These are phyloP conservation scores for Globisporangium canariense DNA, from an alignment of 352 stramenopile genomes.

Conservation along the genomic window DNA sequence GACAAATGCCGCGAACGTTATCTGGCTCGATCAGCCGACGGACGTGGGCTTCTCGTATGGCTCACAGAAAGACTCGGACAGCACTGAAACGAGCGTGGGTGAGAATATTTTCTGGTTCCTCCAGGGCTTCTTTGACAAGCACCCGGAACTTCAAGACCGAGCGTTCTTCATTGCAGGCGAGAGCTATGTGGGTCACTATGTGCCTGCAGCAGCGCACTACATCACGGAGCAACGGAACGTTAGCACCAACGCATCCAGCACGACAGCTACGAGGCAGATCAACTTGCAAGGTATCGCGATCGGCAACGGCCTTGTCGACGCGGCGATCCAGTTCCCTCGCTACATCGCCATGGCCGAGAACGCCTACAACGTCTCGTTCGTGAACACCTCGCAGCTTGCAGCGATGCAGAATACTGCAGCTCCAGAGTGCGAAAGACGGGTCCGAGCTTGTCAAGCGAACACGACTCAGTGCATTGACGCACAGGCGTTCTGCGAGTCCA, in stretches of 20 bases:
- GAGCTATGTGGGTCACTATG: constrained; percentile 58
- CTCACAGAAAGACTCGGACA: constrained; percentile 12
- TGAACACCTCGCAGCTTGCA: background rate
- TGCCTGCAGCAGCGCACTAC: constrained; percentile 37
- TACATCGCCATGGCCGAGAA: background rate
- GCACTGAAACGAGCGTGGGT: constrained; percentile 29
- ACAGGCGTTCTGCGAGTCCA: background rate
- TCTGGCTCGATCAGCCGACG: too few species aligned
- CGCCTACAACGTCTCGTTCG: background rate
- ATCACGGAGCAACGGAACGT: constrained; percentile 27
- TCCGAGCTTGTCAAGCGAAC: background rate
- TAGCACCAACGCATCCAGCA: background rate
- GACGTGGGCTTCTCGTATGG: constrained; percentile 27
- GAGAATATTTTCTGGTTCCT: constrained; percentile 62
- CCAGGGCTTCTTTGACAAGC: constrained; percentile 45
- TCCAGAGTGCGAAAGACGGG: background rate
- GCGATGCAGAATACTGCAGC: background rate
- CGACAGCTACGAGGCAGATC: background rate
- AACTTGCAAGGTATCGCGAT: background rate
- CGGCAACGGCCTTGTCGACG: background rate
- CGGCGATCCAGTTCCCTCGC: background rate
- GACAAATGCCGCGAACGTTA: constrained; percentile 43
- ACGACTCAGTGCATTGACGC: background rate
- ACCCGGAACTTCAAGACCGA: constrained; percentile 35
- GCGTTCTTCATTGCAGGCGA: constrained; percentile 54